phyloP scores from a whole-genome alignment of 768 basidiomycete genomes.

The Hericium erinaceus region DNA sequence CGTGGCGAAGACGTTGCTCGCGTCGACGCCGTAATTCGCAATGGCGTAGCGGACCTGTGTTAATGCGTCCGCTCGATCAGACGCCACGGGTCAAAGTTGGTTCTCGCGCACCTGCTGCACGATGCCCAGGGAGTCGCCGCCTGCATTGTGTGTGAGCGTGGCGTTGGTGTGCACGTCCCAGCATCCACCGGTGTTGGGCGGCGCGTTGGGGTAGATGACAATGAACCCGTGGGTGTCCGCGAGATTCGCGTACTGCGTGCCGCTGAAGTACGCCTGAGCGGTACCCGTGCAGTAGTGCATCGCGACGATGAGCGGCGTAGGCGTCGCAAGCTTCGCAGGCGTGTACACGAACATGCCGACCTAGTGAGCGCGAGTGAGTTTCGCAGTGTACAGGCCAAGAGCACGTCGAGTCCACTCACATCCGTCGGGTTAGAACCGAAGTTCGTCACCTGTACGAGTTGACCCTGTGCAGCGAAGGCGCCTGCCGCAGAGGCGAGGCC shows the following conservation, averaged over 20 bases:
- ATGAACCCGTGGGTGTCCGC: constrained; percentile 42
- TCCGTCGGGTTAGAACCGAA: constrained; percentile 39
- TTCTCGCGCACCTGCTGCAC: constrained; percentile 16
- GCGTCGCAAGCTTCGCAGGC: constrained; percentile 18
- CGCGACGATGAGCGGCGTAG: constrained; percentile 37
- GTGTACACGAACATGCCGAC: constrained; percentile 36
- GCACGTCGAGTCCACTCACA: too few species aligned
- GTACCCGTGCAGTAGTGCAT: constrained; percentile 35
- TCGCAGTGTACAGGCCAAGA: too few species aligned
- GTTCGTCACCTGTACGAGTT: constrained; percentile 26
- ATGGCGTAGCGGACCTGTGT: constrained; percentile 38
- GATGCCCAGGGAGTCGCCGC: constrained; percentile 46
- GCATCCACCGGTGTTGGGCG: constrained; percentile 30
- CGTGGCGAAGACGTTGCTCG: constrained; percentile 37
- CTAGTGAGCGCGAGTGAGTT: constrained; percentile 21
- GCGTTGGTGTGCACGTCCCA: constrained; percentile 43
- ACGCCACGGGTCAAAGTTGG: too few species aligned
- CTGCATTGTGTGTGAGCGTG: constrained; percentile 46
- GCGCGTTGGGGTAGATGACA: constrained; percentile 30
- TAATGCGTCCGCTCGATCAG: too few species aligned
- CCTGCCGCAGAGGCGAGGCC: too few species aligned
- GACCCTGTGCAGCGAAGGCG: too few species aligned
- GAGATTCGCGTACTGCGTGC: constrained; percentile 39
- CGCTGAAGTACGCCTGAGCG: constrained; percentile 40
- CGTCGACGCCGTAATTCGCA: constrained; percentile 35